These are phyloP conservation scores for Pyricularia sp. DNA, from an alignment of 2,329 filamentous ascomycete species.

Conservation along the genomic window DNA sequence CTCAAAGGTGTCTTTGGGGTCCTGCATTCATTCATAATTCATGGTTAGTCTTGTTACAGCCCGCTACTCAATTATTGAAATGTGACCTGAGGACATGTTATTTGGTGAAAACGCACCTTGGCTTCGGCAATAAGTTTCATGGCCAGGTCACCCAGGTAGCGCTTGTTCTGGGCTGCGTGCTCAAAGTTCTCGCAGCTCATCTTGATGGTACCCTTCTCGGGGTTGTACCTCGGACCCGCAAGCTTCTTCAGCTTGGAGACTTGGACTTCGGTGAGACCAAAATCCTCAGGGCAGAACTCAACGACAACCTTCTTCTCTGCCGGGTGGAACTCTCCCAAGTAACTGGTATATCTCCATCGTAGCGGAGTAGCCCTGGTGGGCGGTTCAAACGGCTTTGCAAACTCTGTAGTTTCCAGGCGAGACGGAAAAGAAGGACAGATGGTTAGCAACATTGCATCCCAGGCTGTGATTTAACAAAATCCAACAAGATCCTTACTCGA, in stretches of 20 bases:
- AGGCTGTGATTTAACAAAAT: neutral
- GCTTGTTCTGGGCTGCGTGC: slow-evolving; percentile 91
- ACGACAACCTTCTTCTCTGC: slow-evolving; percentile 90
- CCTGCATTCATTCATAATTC: slow-evolving; percentile 26
- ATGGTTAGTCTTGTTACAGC: neutral
- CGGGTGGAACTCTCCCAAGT: slow-evolving; percentile 89
- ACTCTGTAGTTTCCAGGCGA: slow-evolving; percentile 42
- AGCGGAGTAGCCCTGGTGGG: slow-evolving; percentile 62
- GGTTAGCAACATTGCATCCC: neutral
- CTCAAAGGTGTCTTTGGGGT: slow-evolving; percentile 70
- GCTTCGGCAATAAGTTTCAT: slow-evolving; percentile 65
- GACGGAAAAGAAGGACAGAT: neutral
- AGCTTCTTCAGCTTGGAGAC: slow-evolving; percentile 80
- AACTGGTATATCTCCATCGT: slow-evolving; percentile 93
- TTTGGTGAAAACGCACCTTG: slow-evolving; percentile 35
- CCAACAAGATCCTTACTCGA: slow-evolving; percentile 50
- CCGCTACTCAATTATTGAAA: neutral
- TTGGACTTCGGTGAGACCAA: slow-evolving; percentile 60
- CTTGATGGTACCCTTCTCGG: slow-evolving; percentile 67
- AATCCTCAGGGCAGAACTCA: slow-evolving; percentile 70
- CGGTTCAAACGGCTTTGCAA: slow-evolving; percentile 70
- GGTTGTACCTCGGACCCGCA: slow-evolving; percentile 78
- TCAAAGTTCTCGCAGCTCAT: slow-evolving; percentile 88
- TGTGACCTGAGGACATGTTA: neutral
- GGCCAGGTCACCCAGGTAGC: slow-evolving; percentile 77